Percentiles rank a stretch among this genome's conserved stretches.
Evolutionary conservation across 495 filamentous ascomycete species (phyloP).

Genomic region (Rhizodiscina lignyota): DNA sequence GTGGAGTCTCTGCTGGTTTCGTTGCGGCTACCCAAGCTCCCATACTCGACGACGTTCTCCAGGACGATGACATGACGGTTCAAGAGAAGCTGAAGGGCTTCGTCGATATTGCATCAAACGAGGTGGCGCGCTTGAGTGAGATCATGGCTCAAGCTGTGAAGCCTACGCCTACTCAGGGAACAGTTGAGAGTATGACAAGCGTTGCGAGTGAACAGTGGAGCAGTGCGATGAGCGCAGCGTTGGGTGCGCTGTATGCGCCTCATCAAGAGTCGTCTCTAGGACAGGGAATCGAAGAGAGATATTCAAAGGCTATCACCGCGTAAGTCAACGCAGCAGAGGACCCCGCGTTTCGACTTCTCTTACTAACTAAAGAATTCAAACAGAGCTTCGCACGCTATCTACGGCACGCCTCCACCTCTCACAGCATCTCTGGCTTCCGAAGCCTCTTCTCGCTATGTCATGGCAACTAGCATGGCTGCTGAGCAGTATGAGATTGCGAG

Average conservation of each 20-base stretch:
- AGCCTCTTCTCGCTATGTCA: slow-evolving; percentile 43
- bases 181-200: slow-evolving; percentile 30
- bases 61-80: too few species aligned
- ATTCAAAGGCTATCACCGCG: slow-evolving; percentile 43
- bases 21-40: too few species aligned
- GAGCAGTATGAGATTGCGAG: slow-evolving; percentile 50
- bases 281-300: too few species aligned
- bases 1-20: too few species aligned
- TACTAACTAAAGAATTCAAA: slow-evolving; percentile 5
- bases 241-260: too few species aligned
- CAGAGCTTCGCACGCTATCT: slow-evolving; percentile 44
- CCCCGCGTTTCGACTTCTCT: background rate
- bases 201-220: slow-evolving; percentile 27
- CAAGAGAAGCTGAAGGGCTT: too few species aligned
- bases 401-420: slow-evolving; percentile 38
- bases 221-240: background rate
- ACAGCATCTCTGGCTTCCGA: slow-evolving; percentile 22
- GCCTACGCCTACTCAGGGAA: too few species aligned
- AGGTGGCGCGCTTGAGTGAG: too few species aligned
- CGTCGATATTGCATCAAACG: too few species aligned
- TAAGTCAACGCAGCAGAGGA: slow-evolving; percentile 25
- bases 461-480: slow-evolving; percentile 41
- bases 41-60: too few species aligned
- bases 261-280: too few species aligned
- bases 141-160: too few species aligned